phyloP scores from a whole-genome alignment of 169 alveolate genomes.

The Babesia sp. region DNA sequence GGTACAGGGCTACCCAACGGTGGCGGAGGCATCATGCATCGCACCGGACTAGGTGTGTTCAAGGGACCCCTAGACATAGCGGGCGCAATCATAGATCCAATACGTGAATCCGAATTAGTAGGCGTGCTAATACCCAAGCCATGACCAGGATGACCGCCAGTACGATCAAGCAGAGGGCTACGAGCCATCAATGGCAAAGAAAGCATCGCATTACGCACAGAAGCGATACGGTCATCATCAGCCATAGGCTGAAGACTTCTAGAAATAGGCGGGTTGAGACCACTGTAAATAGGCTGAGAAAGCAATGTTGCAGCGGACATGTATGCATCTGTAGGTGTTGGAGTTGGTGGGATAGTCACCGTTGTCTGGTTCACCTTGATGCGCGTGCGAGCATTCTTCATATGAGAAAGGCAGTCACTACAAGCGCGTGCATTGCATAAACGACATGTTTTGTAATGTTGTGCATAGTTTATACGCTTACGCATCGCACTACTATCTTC shows the following conservation, averaged over 20 bases:
- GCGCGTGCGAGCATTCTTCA: slow-evolving; percentile 8
- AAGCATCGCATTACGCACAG: slow-evolving; percentile 16
- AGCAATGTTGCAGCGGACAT: slow-evolving; percentile 40
- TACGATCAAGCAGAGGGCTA: neutral
- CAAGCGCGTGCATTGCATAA: slow-evolving; percentile 28
- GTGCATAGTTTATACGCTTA: slow-evolving; percentile 16
- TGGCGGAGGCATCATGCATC: slow-evolving; percentile 9
- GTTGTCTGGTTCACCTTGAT: neutral
- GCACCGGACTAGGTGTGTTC: neutral
- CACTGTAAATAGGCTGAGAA: slow-evolving; percentile 25
- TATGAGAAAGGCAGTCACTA: slow-evolving; percentile 23
- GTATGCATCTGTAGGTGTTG: slow-evolving; percentile 7
- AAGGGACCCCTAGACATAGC: neutral
- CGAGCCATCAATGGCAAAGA: slow-evolving; percentile 28
- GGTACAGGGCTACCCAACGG: slow-evolving; percentile 4
- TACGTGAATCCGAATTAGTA: neutral
- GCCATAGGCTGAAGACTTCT: neutral
- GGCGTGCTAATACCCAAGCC: slow-evolving; percentile 15
- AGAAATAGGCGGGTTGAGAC: neutral
- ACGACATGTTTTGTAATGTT: slow-evolving; percentile 39
- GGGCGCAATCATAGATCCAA: slow-evolving; percentile 17
- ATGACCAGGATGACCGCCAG: slow-evolving; percentile 12
- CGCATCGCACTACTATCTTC: neutral
- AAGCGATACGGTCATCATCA: neutral
- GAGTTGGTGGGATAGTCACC: too few relatives aligned